These are phyloP conservation scores for Fagus crenata DNA, from an alignment of 306 rosid genomes.

Conservation along the genomic window DNA sequence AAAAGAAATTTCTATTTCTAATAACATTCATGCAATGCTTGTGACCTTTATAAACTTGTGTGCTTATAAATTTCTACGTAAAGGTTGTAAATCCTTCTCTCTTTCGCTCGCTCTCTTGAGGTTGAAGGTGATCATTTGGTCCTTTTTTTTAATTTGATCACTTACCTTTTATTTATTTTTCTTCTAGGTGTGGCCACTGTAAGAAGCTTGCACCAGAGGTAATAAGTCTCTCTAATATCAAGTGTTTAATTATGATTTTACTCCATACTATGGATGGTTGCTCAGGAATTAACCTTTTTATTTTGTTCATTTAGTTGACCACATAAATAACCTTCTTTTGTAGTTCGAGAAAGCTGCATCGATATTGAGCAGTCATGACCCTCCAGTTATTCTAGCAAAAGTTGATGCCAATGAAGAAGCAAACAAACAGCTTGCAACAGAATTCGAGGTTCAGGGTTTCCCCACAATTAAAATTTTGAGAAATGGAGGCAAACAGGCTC, in stretches of 20 bases:
- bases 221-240: constrained; percentile 14
- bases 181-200: constrained; percentile 96
- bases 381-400: constrained; percentile 76
- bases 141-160: background rate
- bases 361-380: constrained; percentile 64
- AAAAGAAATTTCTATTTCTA: background rate
- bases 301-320: background rate
- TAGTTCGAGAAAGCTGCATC: constrained; percentile 90
- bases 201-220: constrained; percentile 97
- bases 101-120: background rate
- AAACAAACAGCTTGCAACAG: constrained; percentile 56
- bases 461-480: constrained; percentile 88
- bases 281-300: background rate
- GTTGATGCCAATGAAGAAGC: constrained; percentile 71
- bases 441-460: constrained; percentile 63
- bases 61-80: background rate
- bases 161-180: background rate
- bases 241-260: background rate
- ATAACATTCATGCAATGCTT: background rate
- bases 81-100: background rate
- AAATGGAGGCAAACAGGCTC: constrained; percentile 70
- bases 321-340: background rate
- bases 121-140: background rate
- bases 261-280: background rate
- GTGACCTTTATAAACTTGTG: background rate